A percentile compares a stretch with the other conserved stretches of the same genome.
These are phyloP conservation scores for Penicillium canariense DNA, from an alignment of 495 filamentous ascomycete species.

Conservation along the genomic window DNA sequence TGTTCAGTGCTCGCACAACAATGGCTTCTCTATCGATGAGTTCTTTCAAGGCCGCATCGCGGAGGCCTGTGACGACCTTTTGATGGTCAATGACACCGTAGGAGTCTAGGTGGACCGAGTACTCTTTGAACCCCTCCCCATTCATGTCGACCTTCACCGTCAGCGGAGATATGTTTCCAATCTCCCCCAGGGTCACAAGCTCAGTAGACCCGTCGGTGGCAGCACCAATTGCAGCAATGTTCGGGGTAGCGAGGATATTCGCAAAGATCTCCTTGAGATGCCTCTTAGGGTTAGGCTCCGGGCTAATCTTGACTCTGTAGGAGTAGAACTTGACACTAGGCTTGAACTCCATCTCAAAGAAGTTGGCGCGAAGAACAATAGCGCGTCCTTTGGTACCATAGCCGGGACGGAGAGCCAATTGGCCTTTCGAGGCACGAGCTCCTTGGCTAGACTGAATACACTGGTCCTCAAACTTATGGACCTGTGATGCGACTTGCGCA, in stretches of 20 bases:
- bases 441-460: neutral
- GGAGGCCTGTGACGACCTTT: neutral
- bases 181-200: slow-evolving; percentile 6
- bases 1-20: slow-evolving; percentile 47
- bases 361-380: slow-evolving; percentile 45
- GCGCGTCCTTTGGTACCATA: slow-evolving; percentile 41
- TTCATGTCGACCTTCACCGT: neutral
- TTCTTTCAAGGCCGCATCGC: neutral
- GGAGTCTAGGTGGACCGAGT: neutral
- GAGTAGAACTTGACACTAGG: slow-evolving; percentile 4
- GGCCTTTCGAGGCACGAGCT: neutral
- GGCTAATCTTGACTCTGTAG: slow-evolving; percentile 11
- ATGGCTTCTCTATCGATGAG: slow-evolving; percentile 1
- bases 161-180: neutral
- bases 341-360: slow-evolving; percentile 33
- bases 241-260: neutral
- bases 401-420: slow-evolving; percentile 35
- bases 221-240: neutral
- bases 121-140: neutral
- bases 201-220: slow-evolving; percentile 18
- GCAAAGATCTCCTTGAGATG: slow-evolving; percentile 8
- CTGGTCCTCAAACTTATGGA: slow-evolving; percentile 6
- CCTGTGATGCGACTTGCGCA: neutral
- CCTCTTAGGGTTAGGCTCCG: slow-evolving; percentile 3
- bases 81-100: neutral